Evolutionary conservation across 2,329 filamentous ascomycete genomes (phyloP), one percentile per base, ranked within the genome.

Genomic region (Sporothrix euskadiensis): DNA sequence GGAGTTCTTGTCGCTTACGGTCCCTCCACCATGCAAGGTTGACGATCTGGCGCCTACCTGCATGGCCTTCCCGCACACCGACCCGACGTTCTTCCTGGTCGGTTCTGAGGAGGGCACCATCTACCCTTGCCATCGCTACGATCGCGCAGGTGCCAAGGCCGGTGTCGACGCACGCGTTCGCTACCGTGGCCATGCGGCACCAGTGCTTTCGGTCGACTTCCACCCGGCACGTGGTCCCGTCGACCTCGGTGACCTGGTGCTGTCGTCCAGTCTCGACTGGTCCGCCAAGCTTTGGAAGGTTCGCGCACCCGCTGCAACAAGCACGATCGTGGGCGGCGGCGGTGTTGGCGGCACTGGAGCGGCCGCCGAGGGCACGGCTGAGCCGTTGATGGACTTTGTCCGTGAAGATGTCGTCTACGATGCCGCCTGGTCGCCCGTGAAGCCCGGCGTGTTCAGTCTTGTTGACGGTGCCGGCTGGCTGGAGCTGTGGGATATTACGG

Each of bases 321-420:
- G 75, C 74, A 73, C 89, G 19, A 91, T 91, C 0, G 85, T 86
- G 35, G 69, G 63, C 14, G 82, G 83, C 32, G 79, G 78, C n/a
- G 56, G 52, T 4, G 52, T 19, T 52, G 65, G 49, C 54, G 54
- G 83, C 39, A 79, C 79, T 54, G 79, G 79, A 8, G 66, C 71
- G 8, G 52, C 44, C 9, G 77, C 85, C 77, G 85, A 88, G 76
- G 83, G 85, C 57, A 81, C 83, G 47, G 90, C 95, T 41, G 82
- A 87, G 2, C 96, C 96, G 0, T 85, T 99, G 35, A 87, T 98
- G 14, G 94, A 98, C 76, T 94, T 99, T 79, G 91, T 92, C 26
- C 91, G 96, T 72, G 97, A 99, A 83, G 97, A 99, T 79, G 91
- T 98, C 26, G 94, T 99, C 70, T 99, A 99, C 83, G 95, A 98